These are phyloP conservation scores for Cercospora sp. DNA, from an alignment of 2,329 filamentous ascomycete genomes.

Conservation along the genomic window DNA sequence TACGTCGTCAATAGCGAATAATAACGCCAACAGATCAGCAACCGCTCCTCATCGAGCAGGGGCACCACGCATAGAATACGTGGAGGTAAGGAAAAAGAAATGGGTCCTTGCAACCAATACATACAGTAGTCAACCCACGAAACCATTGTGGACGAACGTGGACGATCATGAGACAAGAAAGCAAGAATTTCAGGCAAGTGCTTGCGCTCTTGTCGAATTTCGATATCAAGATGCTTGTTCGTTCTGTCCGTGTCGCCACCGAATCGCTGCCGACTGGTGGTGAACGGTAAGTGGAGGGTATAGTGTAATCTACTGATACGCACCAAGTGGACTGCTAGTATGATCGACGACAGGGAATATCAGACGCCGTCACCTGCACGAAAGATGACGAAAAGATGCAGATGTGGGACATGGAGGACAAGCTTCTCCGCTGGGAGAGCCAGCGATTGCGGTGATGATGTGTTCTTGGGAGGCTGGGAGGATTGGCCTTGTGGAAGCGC, in stretches of 20 bases:
- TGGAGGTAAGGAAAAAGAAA: not conserved
- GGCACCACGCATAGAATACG: not conserved
- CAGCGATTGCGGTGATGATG: not conserved
- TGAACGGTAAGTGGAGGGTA: conserved; percentile 6
- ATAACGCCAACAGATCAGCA: not conserved
- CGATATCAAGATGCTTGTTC: conserved; percentile 6
- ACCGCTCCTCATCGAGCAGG: not conserved
- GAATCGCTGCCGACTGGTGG: not conserved
- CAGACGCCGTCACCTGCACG: conserved; percentile 1
- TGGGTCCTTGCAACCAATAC: not conserved
- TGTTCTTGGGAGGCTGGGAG: not conserved
- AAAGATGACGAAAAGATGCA: conserved; percentile 11
- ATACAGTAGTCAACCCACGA: not conserved
- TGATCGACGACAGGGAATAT: conserved; percentile 12
- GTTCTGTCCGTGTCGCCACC: not conserved
- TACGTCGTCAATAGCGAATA: not conserved
- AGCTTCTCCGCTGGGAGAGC: conserved; percentile 1
- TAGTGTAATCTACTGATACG: not conserved
- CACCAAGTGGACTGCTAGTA: conserved; percentile 11
- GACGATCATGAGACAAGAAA: not conserved
- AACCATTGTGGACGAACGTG: not conserved
- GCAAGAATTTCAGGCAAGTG: not conserved
- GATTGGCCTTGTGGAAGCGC: not conserved
- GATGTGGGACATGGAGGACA: not conserved
- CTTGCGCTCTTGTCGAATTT: not conserved